A percentile compares a stretch with the other conserved stretches of the same genome.
Conservation (phyloP, 768 basidiomycete species). For the Termitomyces sp. region DNA sequence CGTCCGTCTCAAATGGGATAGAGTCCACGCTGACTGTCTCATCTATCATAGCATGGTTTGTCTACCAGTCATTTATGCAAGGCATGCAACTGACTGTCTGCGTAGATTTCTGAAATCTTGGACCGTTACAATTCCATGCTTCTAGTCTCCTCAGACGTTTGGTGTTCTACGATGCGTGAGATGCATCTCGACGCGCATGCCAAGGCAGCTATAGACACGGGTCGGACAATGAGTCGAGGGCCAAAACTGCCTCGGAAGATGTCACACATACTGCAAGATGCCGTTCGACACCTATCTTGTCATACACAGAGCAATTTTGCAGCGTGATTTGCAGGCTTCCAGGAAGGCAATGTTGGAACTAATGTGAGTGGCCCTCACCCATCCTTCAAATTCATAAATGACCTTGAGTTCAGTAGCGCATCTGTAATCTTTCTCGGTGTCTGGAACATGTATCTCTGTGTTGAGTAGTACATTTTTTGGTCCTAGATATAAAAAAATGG, state of each 20-base stretch:
- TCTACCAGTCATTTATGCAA: not conserved
- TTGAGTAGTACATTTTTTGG: too few relatives aligned
- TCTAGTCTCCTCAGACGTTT: slow-evolving; percentile 2
- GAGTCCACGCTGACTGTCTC: slow-evolving; percentile 8
- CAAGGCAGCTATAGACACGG: not conserved
- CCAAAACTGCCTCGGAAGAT: slow-evolving; percentile 1
- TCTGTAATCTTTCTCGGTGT: too few relatives aligned
- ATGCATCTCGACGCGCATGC: not conserved
- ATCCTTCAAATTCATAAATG: not conserved
- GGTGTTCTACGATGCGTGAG: slow-evolving; percentile 3
- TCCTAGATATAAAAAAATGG: too few relatives aligned
- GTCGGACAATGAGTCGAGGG: not conserved
- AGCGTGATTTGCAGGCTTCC: not conserved
- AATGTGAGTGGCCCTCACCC: not conserved
- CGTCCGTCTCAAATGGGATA: slow-evolving; percentile 8
- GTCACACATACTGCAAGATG: slow-evolving; percentile 10
- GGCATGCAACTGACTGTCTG: not conserved
- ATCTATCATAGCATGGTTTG: slow-evolving; percentile 14
- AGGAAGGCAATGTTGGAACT: not conserved
- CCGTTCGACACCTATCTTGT: slow-evolving; percentile 9
- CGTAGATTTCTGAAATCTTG: slow-evolving; percentile 11
- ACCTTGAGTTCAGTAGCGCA: too few relatives aligned
- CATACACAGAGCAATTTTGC: slow-evolving; percentile 7
- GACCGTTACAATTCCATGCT: slow-evolving; percentile 8
- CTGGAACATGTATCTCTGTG: too few relatives aligned